phyloP scores from a whole-genome alignment of 2,329 filamentous ascomycete genomes.

The Sphaceloma murrayae region DNA sequence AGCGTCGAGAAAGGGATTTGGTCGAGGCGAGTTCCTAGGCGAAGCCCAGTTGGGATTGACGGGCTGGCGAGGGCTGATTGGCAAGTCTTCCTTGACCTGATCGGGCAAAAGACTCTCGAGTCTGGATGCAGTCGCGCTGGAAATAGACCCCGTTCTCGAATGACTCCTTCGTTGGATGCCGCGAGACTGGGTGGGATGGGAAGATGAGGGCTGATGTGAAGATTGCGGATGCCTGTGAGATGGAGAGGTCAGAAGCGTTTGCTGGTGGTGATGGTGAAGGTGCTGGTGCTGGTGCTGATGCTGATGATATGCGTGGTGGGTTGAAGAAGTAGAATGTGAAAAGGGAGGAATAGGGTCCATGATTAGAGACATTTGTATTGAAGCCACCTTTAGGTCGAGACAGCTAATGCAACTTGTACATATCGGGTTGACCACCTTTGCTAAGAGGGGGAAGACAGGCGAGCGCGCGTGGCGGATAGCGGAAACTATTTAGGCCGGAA shows the following conservation, averaged over 20 bases:
- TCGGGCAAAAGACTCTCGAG: constrained; percentile 2
- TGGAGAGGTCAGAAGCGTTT: constrained; percentile 1
- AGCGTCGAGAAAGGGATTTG: constrained; percentile 5
- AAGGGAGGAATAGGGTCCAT: constrained; percentile 17
- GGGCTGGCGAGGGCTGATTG: constrained; percentile 7
- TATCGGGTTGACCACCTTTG: constrained; percentile 15
- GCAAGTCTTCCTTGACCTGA: constrained; percentile 3
- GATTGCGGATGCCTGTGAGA: not conserved
- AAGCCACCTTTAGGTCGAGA: constrained; percentile 16
- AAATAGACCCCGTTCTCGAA: constrained; percentile 1
- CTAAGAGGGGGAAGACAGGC: constrained; percentile 10
- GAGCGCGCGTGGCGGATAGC: constrained; percentile 11
- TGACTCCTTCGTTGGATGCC: constrained; percentile 3
- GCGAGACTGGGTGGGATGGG: not conserved
- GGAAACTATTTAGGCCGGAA: constrained; percentile 15
- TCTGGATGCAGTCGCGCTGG: not conserved
- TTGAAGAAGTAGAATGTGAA: constrained; percentile 16
- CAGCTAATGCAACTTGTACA: constrained; percentile 16
- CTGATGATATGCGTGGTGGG: constrained; percentile 1
- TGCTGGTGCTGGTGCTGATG: constrained; percentile 3
- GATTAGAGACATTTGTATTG: constrained; percentile 17
- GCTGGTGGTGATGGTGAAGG: too few relatives aligned
- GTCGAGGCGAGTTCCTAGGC: constrained; percentile 4
- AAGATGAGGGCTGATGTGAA: not conserved
- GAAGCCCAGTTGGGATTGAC: constrained; percentile 11